A percentile compares a stretch with the other conserved stretches of the same genome.
Conservation (phyloP, 2,329 filamentous ascomycete species). For the Canariomyces notabilis region DNA sequence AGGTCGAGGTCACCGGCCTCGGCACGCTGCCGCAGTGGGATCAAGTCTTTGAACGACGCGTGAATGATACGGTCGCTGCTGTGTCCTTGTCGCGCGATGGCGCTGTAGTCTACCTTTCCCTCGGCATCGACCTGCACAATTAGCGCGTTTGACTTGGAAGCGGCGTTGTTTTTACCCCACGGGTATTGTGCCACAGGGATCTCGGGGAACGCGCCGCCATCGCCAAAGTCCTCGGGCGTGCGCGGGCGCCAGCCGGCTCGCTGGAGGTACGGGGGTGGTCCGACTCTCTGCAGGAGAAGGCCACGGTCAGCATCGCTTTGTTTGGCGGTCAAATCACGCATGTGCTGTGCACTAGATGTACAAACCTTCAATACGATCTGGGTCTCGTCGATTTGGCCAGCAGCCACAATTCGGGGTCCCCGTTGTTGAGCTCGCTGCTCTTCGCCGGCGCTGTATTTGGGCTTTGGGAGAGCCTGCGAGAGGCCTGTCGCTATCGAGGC, state of each 20-base stretch:
- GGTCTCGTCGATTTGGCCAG: constrained; percentile 74
- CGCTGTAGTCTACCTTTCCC: constrained; percentile 94
- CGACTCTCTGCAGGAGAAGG: constrained; percentile 55
- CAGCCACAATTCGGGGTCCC: constrained; percentile 76
- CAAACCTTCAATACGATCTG: constrained; percentile 74
- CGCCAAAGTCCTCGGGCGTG: constrained; percentile 83
- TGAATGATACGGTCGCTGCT: constrained; percentile 80
- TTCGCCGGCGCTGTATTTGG: constrained; percentile 87
- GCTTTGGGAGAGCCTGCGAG: constrained; percentile 76
- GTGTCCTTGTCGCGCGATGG: constrained; percentile 87
- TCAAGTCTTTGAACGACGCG: constrained; percentile 93
- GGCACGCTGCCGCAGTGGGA: constrained; percentile 86
- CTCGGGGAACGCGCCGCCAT: constrained; percentile 94
- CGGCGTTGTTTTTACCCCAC: constrained; percentile 78
- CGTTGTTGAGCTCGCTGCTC: constrained; percentile 68
- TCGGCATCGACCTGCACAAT: constrained; percentile 87
- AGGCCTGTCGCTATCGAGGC: constrained; percentile 66
- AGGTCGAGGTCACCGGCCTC: constrained; percentile 89
- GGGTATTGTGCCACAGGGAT: constrained; percentile 93
- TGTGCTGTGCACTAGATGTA: constrained; percentile 10
- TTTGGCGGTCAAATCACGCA: not conserved
- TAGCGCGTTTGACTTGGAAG: constrained; percentile 74
- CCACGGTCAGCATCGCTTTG: constrained; percentile 16
- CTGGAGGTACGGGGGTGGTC: constrained; percentile 83
- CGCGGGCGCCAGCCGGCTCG: constrained; percentile 88